Evolutionary conservation across 331 rosid genomes (phyloP), one percentile per base, ranked within the genome.

Genomic region (Ulmus americana): DNA sequence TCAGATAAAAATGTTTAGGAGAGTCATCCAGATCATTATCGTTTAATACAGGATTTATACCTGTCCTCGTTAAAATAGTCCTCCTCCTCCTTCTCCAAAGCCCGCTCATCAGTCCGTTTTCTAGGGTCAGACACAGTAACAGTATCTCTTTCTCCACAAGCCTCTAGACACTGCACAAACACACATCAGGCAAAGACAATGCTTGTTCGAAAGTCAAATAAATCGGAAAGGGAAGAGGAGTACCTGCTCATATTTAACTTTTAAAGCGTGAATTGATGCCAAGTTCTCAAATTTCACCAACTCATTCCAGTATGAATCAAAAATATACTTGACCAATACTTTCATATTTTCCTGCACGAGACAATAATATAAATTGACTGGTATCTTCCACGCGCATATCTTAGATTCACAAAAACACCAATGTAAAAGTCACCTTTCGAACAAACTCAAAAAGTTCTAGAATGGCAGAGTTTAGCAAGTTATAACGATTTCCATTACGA

Each of bases 201-300:
- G 35, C 35, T 28, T 28, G 48, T 69, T 16, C 10, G 7, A 51
- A 11, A 42, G 9, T 9, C 51, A 74, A 70, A 53, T 38, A 15
- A 28, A 20, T 28, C 49, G 35, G 28, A 40, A 14, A 70, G 39
- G 66, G 46, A 8, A 65, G 10, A 45, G 43, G 39, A 42, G 62
- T 84, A 88, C 96, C 97, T 88, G 97, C 80, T 91, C 97, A 65
- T 91, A 85, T 83, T 83, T 91, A 49, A 88, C 86, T 84, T 83
- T 91, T 46, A 91, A 79, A 0, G 96, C 65, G 13, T 56, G 85
- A 72, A 91, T 75, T 0, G 95, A 79, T 35, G 73, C 70, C 77
- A 88, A 75, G 79, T 65, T 60, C 82, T 91, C 96, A 47, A 86
- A 91, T 61, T 79, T 88, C 45, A 68, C 81, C 87, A 91, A 81